Evolutionary conservation across 2,329 filamentous ascomycete species (phyloP), one percentile per base, ranked within the genome.

Genomic region (Plenodomus biglobosus): DNA sequence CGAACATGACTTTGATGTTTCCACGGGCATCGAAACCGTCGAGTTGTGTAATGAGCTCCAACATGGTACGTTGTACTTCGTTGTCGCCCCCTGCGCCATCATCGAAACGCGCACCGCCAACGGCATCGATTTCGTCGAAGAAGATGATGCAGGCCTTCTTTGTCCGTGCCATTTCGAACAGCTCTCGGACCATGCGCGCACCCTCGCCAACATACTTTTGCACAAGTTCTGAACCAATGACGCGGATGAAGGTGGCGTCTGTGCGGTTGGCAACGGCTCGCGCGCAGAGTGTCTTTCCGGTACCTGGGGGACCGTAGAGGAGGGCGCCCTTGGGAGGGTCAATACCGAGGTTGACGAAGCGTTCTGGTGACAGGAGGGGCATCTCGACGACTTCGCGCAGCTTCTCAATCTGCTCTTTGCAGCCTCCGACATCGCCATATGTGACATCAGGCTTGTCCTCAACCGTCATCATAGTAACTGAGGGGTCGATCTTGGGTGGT

Each of bases 111-210:
- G 92, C 92, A 62, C 92, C 92, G 69, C 92, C 92, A 46, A 97
- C 90, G 40, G 92, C 92, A 73, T 97, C 92, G 55, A 97, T 94
- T 78, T 99, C 94, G 72, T 99, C 94, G 69, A 96, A 95, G 85
- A 99, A 99, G 77, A 99, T 99, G 71, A 99, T 99, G 75, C 94
- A 99, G 0, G 94, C 94, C 78, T 99, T 99, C 83, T 99, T 99
- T 48, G 94, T 97, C 63, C 94, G 86, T 8, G 94, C 94, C 94
- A 99, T 99, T 78, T 99, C 94, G 73, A 99, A 99, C 2, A 99
- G 83, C 77, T 99, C 94, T 65, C 94, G 86, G 17, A 99, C 94
- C 94, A 99, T 99, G 65, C 95, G 85, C 4, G 95, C 94, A 71
- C 94, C 94, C 74, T 99, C 94, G 71, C 94, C 94, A 16, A 99